Evolutionary conservation across 2,329 filamentous ascomycete genomes (phyloP), one percentile per base, ranked within the genome.

Genomic region (Ophiostoma ulmi): DNA sequence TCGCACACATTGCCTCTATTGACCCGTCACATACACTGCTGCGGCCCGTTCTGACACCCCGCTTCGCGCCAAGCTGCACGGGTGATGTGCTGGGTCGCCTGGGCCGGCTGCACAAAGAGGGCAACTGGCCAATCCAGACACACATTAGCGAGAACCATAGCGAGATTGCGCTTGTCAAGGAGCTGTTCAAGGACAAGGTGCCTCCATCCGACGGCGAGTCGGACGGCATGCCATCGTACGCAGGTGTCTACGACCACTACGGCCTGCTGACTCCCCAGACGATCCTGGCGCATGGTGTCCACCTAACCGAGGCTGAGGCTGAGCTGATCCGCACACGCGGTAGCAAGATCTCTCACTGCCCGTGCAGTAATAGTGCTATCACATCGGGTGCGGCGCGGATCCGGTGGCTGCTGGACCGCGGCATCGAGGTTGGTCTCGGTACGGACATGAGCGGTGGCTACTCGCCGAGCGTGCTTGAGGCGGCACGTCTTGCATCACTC

Each of bases 391-490:
- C 89, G 67, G 91, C 92, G 10, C 88, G 87, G 4, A 90, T 99
- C 1, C 85, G 94, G 22, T 86, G 86, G 79, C 78, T 97, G 75
- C 83, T 97, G 69, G 86, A 93, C 31, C 84, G 85, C 69, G 93
- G 92, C 0, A 84, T 98, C 65, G 88, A 87, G 0, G 88, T 97
- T 6, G 94, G 95, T 0, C 81, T 99, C 0, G 95, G 95, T 0
- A 98, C 94, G 0, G 95, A 99, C 78, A 88, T 98, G 71, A 91
- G 88, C 75, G 95, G 94, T 2, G 95, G 95, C 0, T 97, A 94
- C 78, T 91, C 88, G 70, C 85, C 92, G 0, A 92, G 88, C 72
- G 86, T 98, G 11, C 85, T 98, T 0, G 91, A 95, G 74, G 89
- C 92, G n/a, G 92, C 90, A 63, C 82, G 94, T 17, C 91, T 95